Percentiles rank a stretch among this genome's conserved stretches.
Conservation (phyloP, 768 basidiomycete species). For the Pleurotus platypus region DNA sequence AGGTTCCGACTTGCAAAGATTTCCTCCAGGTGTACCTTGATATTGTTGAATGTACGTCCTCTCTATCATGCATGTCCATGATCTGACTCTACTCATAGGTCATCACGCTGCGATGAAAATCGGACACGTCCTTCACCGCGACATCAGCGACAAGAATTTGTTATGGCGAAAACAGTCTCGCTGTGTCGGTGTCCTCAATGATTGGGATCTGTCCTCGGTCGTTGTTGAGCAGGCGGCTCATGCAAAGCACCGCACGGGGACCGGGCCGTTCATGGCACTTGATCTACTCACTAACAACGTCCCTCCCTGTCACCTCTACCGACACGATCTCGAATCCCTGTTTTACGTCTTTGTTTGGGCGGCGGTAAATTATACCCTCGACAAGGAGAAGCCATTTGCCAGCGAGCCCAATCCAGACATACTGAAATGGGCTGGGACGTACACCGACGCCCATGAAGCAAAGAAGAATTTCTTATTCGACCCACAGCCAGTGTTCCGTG, state of each 20-base stretch:
- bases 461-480: too few species aligned
- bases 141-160: conserved; percentile 27
- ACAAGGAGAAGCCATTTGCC: not conserved
- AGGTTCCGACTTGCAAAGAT: conserved; percentile 16
- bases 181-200: conserved; percentile 21
- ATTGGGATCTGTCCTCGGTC: conserved; percentile 21
- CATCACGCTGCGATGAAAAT: conserved; percentile 19
- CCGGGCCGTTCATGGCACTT: conserved; percentile 24
- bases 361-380: conserved; percentile 15
- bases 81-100: conserved; percentile 11
- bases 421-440: too few species aligned
- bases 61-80: not conserved
- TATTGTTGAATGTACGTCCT: conserved; percentile 25
- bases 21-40: conserved; percentile 25
- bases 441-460: too few species aligned
- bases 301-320: conserved; percentile 18
- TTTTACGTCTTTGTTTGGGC: conserved; percentile 21
- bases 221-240: conserved; percentile 6
- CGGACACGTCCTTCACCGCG: conserved; percentile 22
- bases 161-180: conserved; percentile 15
- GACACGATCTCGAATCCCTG: conserved; percentile 23
- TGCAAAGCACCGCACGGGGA: conserved; percentile 18
- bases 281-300: conserved; percentile 15
- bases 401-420: too few species aligned
- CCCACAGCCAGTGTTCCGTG: too few species aligned